A percentile compares a stretch with the other conserved stretches of the same genome.
Conservation (phyloP, 257 asterid species). For the Fraxinus pennsylvanica region DNA sequence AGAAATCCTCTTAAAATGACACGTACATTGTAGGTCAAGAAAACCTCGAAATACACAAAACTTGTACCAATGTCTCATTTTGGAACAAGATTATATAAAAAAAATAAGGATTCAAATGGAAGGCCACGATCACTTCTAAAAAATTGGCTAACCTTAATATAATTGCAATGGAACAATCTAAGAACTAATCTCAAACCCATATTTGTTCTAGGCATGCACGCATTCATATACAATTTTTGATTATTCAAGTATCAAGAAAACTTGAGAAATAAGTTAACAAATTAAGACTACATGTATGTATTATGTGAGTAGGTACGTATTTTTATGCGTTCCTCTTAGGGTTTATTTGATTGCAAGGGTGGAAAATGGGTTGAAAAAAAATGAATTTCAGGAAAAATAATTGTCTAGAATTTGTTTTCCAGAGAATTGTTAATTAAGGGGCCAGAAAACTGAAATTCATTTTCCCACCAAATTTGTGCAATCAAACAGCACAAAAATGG, state of each 20-base stretch:
- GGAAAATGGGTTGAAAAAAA: no score
- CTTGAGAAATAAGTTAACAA: no score
- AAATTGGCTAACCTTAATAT: constrained; percentile 24
- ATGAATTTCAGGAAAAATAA: no score
- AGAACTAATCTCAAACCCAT: not conserved
- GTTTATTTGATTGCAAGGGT: no score
- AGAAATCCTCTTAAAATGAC: constrained; percentile 18
- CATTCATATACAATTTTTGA: constrained; percentile 12
- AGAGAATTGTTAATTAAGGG: no score
- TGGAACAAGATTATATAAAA: not conserved
- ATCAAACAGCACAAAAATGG: no score
- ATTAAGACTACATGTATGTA: no score
- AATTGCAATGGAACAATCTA: constrained; percentile 35
- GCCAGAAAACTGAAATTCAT: no score
- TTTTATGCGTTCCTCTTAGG: no score
- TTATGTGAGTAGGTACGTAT: no score
- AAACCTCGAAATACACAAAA: constrained; percentile 5
- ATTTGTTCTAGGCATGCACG: constrained; percentile 11
- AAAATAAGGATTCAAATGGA: not conserved
- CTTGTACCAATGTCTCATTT: constrained; percentile 23
- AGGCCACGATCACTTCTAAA: constrained; percentile 7
- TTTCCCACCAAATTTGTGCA: no score
- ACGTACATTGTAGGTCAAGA: constrained; percentile 21
- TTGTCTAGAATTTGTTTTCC: no score
- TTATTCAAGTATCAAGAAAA: not conserved